Evolutionary conservation across 148 eudicot genomes (phyloP), one percentile per base, ranked within the genome.

Genomic region (Rhododendron henanense): DNA sequence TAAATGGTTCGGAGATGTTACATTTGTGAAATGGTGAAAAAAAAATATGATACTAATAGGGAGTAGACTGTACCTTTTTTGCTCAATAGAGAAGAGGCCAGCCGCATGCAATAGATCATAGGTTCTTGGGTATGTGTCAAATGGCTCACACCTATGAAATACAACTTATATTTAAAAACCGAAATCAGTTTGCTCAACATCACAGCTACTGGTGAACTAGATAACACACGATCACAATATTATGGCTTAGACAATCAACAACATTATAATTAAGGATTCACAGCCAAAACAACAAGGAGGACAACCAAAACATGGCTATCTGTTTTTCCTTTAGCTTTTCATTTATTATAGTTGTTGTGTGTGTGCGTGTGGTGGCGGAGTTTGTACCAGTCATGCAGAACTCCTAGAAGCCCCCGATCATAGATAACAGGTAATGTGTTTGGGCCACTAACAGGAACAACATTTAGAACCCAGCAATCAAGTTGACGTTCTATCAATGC

Each of bases 51-150:
- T 25, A 10, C 28, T 71, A 41, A 47, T 4, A 45, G 67, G 45
- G 6, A 78, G 28, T 11, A 50, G 48, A 37, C 35, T 4, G 69
- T 91, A 95, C 99, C 99, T 94, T 92, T 90, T 93, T 35, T 65
- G 86, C 87, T 97, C 99, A 75, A 90, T 75, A 61, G 99, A 91
- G 91, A 97, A 95, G 87, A 97, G 98, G 83, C 95, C 94, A 87
- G 96, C 93, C 7, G 99, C 99, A 87, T 97, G 98, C 92, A 95
- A 88, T 69, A 97, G 77, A 90, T 97, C 99, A 79, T 97, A 97
- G 79, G 96, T 97, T 91, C 99, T 95, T 85, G 99, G 99, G 85
- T 97, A 97, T n/a, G 99, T 97, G 84, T 95, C 99, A 78, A 97
- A 95, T 53, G 99, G 94, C 87, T 97, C 99, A 87, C 99, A 97